Conservation (phyloP, 2,329 filamentous ascomycete genomes). For the Fusarium abutilonis region DNA sequence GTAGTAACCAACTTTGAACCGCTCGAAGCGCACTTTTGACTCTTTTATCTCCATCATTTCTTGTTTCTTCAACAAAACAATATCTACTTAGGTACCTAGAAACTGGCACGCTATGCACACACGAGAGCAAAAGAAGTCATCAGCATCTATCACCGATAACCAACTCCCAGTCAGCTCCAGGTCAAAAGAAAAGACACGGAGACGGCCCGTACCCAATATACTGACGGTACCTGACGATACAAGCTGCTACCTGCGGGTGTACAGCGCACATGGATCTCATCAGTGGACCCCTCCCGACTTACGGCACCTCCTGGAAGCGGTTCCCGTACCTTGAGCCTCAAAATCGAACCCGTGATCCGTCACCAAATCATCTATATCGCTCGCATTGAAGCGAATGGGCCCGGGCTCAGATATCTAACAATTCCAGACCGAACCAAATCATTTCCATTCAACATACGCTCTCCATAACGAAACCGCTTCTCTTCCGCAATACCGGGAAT, state of each 20-base stretch:
- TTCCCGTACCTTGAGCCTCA: constrained; percentile 29
- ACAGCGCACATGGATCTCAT: constrained; percentile 29
- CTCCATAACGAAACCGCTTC: constrained; percentile 13
- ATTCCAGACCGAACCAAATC: not conserved
- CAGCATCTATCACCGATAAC: constrained; percentile 11
- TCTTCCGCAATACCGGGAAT: constrained; percentile 38
- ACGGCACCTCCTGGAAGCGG: constrained; percentile 22
- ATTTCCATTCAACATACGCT: not conserved
- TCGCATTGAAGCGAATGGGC: not conserved
- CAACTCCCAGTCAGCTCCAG: constrained; percentile 26
- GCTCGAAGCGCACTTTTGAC: constrained; percentile 35
- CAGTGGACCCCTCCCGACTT: constrained; percentile 30
- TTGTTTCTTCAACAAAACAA: not conserved
- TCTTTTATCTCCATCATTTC: constrained; percentile 4
- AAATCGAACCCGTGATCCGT: constrained; percentile 4
- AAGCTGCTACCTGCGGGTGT: constrained; percentile 7
- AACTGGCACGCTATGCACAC: constrained; percentile 2
- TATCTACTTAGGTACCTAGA: not conserved
- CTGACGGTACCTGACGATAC: constrained; percentile 25
- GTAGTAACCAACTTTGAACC: constrained; percentile 24
- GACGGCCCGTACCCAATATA: constrained; percentile 12
- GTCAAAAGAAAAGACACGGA: constrained; percentile 17
- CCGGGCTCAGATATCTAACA: not conserved
- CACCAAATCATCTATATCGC: not conserved
- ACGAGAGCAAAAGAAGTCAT: constrained; percentile 11